Percentiles rank a stretch among this genome's conserved stretches.
Conservation (phyloP, 768 basidiomycete species). For the Butyriboletus loyo region DNA sequence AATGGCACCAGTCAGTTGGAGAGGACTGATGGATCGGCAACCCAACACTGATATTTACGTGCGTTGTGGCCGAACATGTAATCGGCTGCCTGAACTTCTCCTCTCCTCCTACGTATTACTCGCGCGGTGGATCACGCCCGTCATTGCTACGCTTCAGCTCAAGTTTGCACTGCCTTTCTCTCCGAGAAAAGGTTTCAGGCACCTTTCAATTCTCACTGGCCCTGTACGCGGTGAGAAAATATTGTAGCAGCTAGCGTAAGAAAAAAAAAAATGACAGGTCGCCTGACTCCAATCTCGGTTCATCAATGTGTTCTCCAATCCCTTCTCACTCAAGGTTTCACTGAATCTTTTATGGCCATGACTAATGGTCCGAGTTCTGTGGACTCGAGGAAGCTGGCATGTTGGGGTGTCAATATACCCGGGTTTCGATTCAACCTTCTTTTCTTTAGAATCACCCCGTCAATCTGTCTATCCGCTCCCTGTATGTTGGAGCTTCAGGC, state of each 20-base stretch:
- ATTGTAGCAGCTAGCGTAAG: background rate
- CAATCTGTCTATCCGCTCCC: background rate
- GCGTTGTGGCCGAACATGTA: slow-evolving; percentile 11
- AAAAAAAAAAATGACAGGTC: slow-evolving; percentile 8
- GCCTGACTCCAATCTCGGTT: slow-evolving; percentile 1
- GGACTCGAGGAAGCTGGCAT: background rate
- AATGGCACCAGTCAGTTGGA: too few species aligned
- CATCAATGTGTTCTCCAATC: background rate
- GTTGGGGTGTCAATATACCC: background rate
- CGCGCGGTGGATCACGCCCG: background rate
- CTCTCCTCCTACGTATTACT: slow-evolving; percentile 4
- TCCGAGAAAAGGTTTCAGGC: slow-evolving; percentile 2
- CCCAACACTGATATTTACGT: slow-evolving; percentile 11
- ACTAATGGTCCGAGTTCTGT: background rate
- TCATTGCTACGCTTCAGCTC: background rate
- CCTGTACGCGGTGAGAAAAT: slow-evolving; percentile 2
- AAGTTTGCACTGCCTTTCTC: background rate
- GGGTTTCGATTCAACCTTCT: background rate
- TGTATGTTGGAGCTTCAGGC: background rate
- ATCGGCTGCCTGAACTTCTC: slow-evolving; percentile 8
- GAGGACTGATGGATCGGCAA: background rate
- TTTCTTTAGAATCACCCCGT: background rate
- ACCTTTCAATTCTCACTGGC: background rate
- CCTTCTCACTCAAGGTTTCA: background rate
- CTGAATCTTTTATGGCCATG: background rate